Evolutionary conservation across 345 rosid species (phyloP).

Genomic region (Hibiscus trionum): DNA sequence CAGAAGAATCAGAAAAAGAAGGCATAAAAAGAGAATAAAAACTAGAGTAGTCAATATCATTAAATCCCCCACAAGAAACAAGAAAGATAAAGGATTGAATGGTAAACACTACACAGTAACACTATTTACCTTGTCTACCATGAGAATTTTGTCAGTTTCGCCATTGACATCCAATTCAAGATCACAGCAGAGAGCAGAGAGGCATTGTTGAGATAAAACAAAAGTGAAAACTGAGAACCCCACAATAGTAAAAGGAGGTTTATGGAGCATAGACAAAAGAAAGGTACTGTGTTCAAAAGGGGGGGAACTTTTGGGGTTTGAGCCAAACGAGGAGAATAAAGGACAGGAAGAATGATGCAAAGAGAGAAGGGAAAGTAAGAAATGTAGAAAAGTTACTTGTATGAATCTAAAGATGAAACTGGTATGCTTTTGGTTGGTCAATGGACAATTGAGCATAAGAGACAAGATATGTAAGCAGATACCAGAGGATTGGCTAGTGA

Average conservation of each 20-base stretch:
- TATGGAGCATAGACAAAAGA: background rate
- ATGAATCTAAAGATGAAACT: conserved; percentile 1
- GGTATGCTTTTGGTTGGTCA: conserved; percentile 20
- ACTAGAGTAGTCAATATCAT: background rate
- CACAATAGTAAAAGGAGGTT: background rate
- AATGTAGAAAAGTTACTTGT: background rate
- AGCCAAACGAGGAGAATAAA: conserved; percentile 6
- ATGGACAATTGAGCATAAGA: conserved; percentile 4
- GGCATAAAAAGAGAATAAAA: background rate
- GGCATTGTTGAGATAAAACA: conserved; percentile 25
- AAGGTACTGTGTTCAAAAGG: background rate
- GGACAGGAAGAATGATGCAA: background rate
- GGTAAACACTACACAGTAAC: background rate
- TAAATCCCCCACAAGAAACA: background rate
- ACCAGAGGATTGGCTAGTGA: background rate
- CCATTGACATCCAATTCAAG: conserved; percentile 57
- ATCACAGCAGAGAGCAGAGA: conserved; percentile 27
- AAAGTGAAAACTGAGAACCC: background rate
- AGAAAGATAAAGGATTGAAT: background rate
- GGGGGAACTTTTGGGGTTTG: conserved; percentile 5
- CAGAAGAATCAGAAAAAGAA: conserved; percentile 1
- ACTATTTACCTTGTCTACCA: conserved; percentile 38
- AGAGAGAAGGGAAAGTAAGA: background rate
- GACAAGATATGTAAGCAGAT: conserved; percentile 6
- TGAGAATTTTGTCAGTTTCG: conserved; percentile 38